Evolutionary conservation across 768 basidiomycete species (phyloP).

Genomic region (Lanmaoa rubissima): DNA sequence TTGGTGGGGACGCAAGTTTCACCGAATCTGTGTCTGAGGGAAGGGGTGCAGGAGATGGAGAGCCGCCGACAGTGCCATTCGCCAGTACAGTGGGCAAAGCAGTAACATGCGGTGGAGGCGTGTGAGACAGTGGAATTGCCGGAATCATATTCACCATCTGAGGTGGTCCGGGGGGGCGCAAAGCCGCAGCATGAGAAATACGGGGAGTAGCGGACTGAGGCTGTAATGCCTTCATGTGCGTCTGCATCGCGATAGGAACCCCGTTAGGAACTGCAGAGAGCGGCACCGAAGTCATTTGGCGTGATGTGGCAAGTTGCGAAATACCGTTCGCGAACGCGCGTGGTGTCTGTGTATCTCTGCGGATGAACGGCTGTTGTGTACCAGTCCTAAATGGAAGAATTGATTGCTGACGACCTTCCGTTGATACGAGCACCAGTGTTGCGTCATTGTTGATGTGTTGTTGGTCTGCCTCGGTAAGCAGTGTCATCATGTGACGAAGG

Average conservation of each 20-base stretch:
- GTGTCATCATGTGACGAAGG: constrained; percentile 51
- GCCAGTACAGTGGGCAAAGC: constrained; percentile 19
- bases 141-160: constrained; percentile 38
- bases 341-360: constrained; percentile 26
- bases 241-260: constrained; percentile 56
- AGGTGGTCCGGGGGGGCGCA: constrained; percentile 33
- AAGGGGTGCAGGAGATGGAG: constrained; percentile 33
- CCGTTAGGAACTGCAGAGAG: constrained; percentile 38
- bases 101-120: constrained; percentile 36
- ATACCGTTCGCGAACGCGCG: constrained; percentile 26
- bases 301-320: constrained; percentile 24
- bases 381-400: constrained; percentile 48
- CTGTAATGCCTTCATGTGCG: constrained; percentile 61
- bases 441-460: constrained; percentile 51
- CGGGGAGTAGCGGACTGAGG: constrained; percentile 51
- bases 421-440: constrained; percentile 39
- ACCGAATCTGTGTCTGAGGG: constrained; percentile 45
- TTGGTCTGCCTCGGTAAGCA: constrained; percentile 56
- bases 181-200: constrained; percentile 46
- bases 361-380: constrained; percentile 28
- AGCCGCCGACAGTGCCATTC: constrained; percentile 36
- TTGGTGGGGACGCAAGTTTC: constrained; percentile 19
- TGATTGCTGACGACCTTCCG: constrained; percentile 51
- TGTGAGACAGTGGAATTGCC: constrained; percentile 27
- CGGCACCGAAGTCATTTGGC: constrained; percentile 21